Evolutionary conservation across 768 basidiomycete genomes (phyloP).

Genomic region (Lactarius deliciosus): DNA sequence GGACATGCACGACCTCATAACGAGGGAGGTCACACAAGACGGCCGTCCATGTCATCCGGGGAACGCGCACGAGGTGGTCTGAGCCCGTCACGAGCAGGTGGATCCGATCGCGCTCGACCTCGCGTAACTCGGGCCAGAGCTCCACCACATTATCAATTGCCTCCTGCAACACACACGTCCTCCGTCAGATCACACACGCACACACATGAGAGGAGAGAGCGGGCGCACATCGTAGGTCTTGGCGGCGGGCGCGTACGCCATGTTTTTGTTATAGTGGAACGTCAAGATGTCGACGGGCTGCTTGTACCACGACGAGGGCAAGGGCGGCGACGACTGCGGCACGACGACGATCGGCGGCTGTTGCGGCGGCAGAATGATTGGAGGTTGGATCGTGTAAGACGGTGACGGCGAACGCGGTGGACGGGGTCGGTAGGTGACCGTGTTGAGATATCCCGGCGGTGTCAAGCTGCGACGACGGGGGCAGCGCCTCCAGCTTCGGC

Average conservation of each 20-base stretch:
- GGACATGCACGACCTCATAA: slow-evolving; percentile 25
- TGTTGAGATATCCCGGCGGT: not conserved
- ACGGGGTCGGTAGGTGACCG: too few relatives aligned
- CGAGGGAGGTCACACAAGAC: slow-evolving; percentile 22
- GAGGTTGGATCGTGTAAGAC: not conserved
- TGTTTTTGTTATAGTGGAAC: slow-evolving; percentile 20
- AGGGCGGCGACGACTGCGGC: not conserved
- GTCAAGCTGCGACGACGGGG: not conserved
- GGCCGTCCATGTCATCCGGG: slow-evolving; percentile 22
- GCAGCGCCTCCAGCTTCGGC: not conserved
- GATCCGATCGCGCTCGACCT: slow-evolving; percentile 14
- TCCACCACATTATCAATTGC: slow-evolving; percentile 20
- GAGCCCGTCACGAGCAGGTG: slow-evolving; percentile 14
- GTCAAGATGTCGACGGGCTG: slow-evolving; percentile 25
- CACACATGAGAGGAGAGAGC: not conserved
- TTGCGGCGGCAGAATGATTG: not conserved
- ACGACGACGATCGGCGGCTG: not conserved
- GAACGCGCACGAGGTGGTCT: slow-evolving; percentile 24
- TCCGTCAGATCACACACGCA: not conserved
- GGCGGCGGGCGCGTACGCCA: slow-evolving; percentile 27
- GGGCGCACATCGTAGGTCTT: slow-evolving; percentile 22
- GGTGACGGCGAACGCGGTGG: not conserved
- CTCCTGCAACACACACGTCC: slow-evolving; percentile 10
- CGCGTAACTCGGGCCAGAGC: slow-evolving; percentile 22
- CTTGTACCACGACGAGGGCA: slow-evolving; percentile 2